Conservation (phyloP, 768 basidiomycete species). For the Suillus spraguei region DNA sequence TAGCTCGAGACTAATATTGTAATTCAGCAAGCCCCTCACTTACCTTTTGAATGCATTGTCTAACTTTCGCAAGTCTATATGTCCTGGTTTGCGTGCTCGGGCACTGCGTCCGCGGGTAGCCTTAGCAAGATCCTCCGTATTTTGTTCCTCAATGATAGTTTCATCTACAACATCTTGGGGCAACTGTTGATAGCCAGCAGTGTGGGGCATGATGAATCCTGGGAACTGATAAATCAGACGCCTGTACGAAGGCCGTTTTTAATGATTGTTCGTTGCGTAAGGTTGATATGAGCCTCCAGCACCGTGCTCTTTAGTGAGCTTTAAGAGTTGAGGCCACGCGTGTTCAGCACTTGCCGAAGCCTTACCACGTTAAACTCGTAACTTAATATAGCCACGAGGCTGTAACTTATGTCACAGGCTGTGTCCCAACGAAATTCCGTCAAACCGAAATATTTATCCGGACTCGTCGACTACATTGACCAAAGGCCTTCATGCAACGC, state of each 20-base stretch:
- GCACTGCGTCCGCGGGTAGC: conserved; percentile 29
- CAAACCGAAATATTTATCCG: neutral
- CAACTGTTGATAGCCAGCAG: conserved; percentile 49
- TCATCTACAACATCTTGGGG: conserved; percentile 44
- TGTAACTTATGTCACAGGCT: neutral
- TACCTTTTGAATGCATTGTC: conserved; percentile 85
- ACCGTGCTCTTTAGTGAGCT: neutral
- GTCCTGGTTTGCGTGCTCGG: conserved; percentile 50
- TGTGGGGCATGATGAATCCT: conserved; percentile 39
- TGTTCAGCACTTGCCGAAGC: neutral
- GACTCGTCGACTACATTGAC: too few species aligned
- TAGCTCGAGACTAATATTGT: conserved; percentile 4
- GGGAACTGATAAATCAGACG: neutral
- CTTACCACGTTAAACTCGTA: neutral
- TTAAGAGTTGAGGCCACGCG: conserved; percentile 3
- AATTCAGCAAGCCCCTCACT: conserved; percentile 14
- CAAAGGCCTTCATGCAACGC: too few species aligned
- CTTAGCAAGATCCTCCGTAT: conserved; percentile 17
- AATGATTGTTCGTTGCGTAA: neutral
- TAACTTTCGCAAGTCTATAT: conserved; percentile 78
- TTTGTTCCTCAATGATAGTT: conserved; percentile 35
- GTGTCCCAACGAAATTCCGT: neutral
- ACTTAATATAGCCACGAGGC: neutral
- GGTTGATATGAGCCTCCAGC: neutral
- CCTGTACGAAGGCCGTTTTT: neutral